Conservation (phyloP, 2,329 filamentous ascomycete genomes). For the Pseudocercospora eumusae region DNA sequence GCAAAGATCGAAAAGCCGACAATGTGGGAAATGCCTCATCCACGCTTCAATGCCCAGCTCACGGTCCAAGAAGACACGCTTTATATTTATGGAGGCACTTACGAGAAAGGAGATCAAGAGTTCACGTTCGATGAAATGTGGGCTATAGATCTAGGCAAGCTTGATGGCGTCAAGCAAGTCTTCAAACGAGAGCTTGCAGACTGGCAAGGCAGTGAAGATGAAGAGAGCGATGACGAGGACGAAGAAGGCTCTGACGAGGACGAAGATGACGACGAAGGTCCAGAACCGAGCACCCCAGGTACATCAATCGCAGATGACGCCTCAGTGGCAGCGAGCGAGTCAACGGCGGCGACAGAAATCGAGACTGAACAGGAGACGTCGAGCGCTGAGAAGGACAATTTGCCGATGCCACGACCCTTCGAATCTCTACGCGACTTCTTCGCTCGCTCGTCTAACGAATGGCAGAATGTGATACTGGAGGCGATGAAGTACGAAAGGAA, state of each 20-base stretch:
- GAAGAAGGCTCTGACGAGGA: conserved; percentile 60
- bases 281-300: conserved; percentile 43
- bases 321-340: conserved; percentile 26
- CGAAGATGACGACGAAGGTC: conserved; percentile 55
- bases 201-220: conserved; percentile 64
- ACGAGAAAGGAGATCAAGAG: conserved; percentile 90
- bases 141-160: conserved; percentile 87
- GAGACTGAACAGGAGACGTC: conserved; percentile 39
- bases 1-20: conserved; percentile 56
- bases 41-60: conserved; percentile 86
- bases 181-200: conserved; percentile 83
- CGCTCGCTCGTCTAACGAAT: conserved; percentile 78
- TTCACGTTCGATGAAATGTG: conserved; percentile 96
- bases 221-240: conserved; percentile 52
- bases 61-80: conserved; percentile 89
- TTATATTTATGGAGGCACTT: conserved; percentile 94
- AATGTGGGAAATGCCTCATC: conserved; percentile 82
- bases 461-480: conserved; percentile 84
- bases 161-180: conserved; percentile 90
- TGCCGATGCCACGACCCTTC: conserved; percentile 79
- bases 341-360: conserved; percentile 23
- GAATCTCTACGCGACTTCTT: conserved; percentile 93
- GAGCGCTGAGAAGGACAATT: conserved; percentile 65
- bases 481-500: conserved; percentile 69
- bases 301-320: conserved; percentile 31